Evolutionary conservation across 768 basidiomycete species (phyloP).

Genomic region (Calocybe indica): DNA sequence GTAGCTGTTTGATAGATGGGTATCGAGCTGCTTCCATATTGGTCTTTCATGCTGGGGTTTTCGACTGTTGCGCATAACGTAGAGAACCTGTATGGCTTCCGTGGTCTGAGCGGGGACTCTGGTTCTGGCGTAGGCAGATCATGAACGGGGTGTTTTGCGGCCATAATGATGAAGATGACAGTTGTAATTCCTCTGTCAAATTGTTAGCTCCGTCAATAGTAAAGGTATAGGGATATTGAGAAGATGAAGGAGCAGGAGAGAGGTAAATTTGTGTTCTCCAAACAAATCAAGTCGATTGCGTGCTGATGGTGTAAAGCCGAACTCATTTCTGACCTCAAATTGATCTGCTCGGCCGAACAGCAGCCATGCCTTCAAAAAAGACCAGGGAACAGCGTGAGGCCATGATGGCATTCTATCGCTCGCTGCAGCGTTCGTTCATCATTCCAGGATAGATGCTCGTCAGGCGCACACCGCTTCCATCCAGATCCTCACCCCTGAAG

Average conservation of each 20-base stretch:
- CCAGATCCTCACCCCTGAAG: slow-evolving; percentile 49
- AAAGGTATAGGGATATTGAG: background rate
- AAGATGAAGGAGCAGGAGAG: slow-evolving; percentile 3
- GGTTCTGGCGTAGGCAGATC: slow-evolving; percentile 80
- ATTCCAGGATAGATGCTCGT: slow-evolving; percentile 32
- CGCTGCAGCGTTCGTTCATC: background rate
- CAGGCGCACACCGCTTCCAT: slow-evolving; percentile 38
- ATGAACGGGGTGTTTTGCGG: slow-evolving; percentile 30
- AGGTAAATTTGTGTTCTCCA: slow-evolving; percentile 3
- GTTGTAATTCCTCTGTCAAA: no score
- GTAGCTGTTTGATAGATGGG: slow-evolving; percentile 99
- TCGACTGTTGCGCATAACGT: slow-evolving; percentile 90
- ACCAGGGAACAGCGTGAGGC: slow-evolving; percentile 43
- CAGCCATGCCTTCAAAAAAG: slow-evolving; percentile 40
- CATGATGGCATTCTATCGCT: slow-evolving; percentile 4
- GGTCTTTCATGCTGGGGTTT: slow-evolving; percentile 88
- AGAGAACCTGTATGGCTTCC: slow-evolving; percentile 84
- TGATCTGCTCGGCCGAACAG: slow-evolving; percentile 10
- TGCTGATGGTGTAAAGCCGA: slow-evolving; percentile 9
- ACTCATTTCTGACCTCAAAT: background rate
- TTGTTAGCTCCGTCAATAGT: no score
- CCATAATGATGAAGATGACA: slow-evolving; percentile 17
- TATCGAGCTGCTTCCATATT: slow-evolving; percentile 89
- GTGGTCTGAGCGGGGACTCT: slow-evolving; percentile 61
- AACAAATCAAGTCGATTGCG: slow-evolving; percentile 16